phyloP scores from a whole-genome alignment of 2,329 filamentous ascomycete species.

The Arachnopeziza araneosa region DNA sequence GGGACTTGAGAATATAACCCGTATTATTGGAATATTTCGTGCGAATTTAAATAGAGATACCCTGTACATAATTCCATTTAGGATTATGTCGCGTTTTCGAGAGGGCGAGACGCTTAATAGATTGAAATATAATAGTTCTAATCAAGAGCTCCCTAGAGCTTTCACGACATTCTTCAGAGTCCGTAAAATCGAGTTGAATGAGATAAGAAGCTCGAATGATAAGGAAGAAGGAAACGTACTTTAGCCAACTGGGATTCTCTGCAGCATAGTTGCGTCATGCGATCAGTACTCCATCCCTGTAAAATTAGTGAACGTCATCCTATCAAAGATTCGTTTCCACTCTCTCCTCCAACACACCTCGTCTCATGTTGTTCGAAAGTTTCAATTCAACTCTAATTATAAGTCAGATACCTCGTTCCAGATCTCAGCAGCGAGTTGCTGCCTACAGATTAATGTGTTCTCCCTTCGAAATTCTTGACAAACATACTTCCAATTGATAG shows the following conservation, averaged over 20 bases:
- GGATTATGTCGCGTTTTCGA: background rate
- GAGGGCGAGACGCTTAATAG: background rate
- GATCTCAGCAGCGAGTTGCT: background rate
- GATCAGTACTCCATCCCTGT: background rate
- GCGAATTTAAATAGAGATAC: background rate
- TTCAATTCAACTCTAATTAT: background rate
- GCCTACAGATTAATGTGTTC: background rate
- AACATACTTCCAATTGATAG: too few relatives aligned
- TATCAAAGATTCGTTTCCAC: background rate
- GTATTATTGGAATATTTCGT: background rate
- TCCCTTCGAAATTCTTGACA: too few relatives aligned
- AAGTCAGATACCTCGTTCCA: background rate
- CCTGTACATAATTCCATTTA: background rate
- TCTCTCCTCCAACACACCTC: background rate
- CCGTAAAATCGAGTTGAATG: background rate
- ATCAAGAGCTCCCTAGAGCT: background rate
- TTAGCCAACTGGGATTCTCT: background rate
- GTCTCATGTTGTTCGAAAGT: background rate
- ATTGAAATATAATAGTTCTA: background rate
- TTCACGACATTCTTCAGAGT: background rate
- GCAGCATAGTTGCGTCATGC: background rate
- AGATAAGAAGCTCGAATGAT: background rate
- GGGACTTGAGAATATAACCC: background rate
- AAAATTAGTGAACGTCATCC: background rate
- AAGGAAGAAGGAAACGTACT: background rate